Evolutionary conservation across 2,329 filamentous ascomycete genomes (phyloP).

Genomic region (Penicillium sp.): DNA sequence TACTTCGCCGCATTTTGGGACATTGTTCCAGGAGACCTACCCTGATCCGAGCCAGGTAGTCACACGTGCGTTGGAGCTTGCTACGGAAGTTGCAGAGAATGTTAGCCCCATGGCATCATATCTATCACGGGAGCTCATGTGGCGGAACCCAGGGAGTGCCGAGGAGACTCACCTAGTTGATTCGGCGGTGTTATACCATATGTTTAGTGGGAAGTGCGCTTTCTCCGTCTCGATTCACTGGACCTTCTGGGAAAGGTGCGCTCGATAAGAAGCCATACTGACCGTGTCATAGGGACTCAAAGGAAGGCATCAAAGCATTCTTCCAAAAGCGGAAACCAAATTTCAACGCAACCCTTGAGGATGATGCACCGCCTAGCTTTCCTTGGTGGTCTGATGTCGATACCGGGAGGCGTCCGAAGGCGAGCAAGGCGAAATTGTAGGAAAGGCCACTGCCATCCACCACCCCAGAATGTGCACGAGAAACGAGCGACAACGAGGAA

Average conservation of each 20-base stretch:
- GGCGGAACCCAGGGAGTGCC: slow-evolving; percentile 6
- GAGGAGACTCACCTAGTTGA: slow-evolving; percentile 9
- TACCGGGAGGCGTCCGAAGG: neutral
- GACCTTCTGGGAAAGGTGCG: neutral
- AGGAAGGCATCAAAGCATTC: slow-evolving; percentile 1
- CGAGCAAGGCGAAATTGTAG: slow-evolving; percentile 1
- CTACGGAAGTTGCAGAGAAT: neutral
- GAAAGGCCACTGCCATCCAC: neutral
- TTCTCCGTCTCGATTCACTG: no score
- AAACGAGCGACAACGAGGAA: no score
- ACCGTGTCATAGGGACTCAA: slow-evolving; percentile 2
- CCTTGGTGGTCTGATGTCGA: slow-evolving; percentile 9
- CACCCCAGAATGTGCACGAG: neutral
- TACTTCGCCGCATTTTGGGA: neutral
- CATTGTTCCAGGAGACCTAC: slow-evolving; percentile 4
- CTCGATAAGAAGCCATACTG: neutral
- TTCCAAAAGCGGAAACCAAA: slow-evolving; percentile 5
- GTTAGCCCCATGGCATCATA: slow-evolving; percentile 7
- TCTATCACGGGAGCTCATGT: slow-evolving; percentile 7
- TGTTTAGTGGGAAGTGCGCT: slow-evolving; percentile 7
- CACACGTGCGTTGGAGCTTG: slow-evolving; percentile 4
- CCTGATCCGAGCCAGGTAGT: slow-evolving; percentile 1
- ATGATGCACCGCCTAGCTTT: slow-evolving; percentile 3
- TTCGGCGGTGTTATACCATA: slow-evolving; percentile 4
- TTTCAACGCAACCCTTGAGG: slow-evolving; percentile 1